Evolutionary conservation across 108 stramenopile species (phyloP), one percentile per base, ranked within the genome.

Genomic region (Phaeodactylum tricornutum): DNA sequence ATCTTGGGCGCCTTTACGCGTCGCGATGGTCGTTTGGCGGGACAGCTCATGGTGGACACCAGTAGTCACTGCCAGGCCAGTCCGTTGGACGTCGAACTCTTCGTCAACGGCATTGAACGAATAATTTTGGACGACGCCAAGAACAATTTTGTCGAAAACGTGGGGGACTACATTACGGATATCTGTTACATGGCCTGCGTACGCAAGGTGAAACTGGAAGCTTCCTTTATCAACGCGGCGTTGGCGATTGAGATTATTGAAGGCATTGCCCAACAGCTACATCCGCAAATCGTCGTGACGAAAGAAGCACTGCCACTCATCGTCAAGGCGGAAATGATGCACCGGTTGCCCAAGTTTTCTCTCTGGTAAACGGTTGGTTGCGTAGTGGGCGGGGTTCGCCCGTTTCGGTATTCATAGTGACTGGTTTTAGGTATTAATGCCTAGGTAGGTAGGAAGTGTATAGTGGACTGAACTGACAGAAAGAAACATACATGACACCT

Each of bases 221-320:
- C 82, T 29, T 66, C 78, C 4, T 92, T 87, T 65, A 77, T 92
- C 41, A 86, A 82, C 66, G 86, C 81, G 3, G 83, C 85, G 19
- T 60, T 92, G 41, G 86, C 86, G 0, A 73, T 89, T 31, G 91
- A 95, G 56, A 84, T 92, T 47, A 87, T 87, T 75, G 89, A 92
- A 56, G 93, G 89, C 9, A 54, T 89, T 17, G 87, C 84, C 0
- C 47, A 73, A 4, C 56, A 67, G 0, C 50, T 94, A 17, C 61
- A 87, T 53, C 86, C 84, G 8, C 70, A 81, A 9, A 66, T 94
- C 62, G 44, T 62, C 6, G 81, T 94, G 22, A 64, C 84, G 44
- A 42, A 55, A 29, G 71, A 84, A 4, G 87, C 88, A 0, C 41
- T 92, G 35, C 87, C 87, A 0, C 60, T 94, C 63, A 71, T 91